Conservation (phyloP, 352 stramenopile genomes). For the Phytopythium sindhum region DNA sequence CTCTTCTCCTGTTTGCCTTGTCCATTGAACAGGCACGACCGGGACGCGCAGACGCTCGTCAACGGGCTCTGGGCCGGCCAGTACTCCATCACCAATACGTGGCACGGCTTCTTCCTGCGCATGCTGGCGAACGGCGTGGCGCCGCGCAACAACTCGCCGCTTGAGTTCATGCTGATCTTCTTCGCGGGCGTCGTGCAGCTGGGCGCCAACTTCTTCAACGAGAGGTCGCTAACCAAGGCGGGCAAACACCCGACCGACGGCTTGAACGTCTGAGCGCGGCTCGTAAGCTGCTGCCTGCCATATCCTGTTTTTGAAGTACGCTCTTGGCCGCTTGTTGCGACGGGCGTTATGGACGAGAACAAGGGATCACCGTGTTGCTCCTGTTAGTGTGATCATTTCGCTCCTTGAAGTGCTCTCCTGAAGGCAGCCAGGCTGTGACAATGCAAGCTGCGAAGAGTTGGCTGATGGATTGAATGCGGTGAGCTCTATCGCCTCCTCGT, state of each 20-base stretch:
- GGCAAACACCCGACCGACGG: not conserved
- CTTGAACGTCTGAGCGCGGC: not conserved
- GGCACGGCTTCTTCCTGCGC: slow-evolving; percentile 43
- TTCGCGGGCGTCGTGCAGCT: slow-evolving; percentile 28
- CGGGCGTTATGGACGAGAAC: too few species aligned
- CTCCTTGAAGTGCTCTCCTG: too few species aligned
- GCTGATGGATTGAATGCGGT: too few species aligned
- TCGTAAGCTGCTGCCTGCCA: too few species aligned
- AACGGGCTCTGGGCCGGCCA: slow-evolving; percentile 50
- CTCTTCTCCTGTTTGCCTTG: not conserved
- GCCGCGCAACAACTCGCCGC: slow-evolving; percentile 56
- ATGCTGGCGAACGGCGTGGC: slow-evolving; percentile 56
- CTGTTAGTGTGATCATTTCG: too few species aligned
- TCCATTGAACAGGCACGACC: slow-evolving; percentile 23
- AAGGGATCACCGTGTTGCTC: too few species aligned
- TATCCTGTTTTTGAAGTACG: too few species aligned
- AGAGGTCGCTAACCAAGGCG: slow-evolving; percentile 13
- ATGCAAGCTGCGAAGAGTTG: too few species aligned
- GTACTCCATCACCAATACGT: slow-evolving; percentile 62
- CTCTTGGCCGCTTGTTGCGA: too few species aligned
- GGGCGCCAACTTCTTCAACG: slow-evolving; percentile 22
- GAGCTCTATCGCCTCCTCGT: too few species aligned
- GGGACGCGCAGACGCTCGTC: slow-evolving; percentile 49
- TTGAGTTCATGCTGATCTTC: slow-evolving; percentile 56
- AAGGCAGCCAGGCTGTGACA: too few species aligned